Percentiles rank a stretch among this genome's conserved stretches.
These are phyloP conservation scores for Collybiopsis confluens DNA, from an alignment of 768 basidiomycete genomes.

Conservation along the genomic window DNA sequence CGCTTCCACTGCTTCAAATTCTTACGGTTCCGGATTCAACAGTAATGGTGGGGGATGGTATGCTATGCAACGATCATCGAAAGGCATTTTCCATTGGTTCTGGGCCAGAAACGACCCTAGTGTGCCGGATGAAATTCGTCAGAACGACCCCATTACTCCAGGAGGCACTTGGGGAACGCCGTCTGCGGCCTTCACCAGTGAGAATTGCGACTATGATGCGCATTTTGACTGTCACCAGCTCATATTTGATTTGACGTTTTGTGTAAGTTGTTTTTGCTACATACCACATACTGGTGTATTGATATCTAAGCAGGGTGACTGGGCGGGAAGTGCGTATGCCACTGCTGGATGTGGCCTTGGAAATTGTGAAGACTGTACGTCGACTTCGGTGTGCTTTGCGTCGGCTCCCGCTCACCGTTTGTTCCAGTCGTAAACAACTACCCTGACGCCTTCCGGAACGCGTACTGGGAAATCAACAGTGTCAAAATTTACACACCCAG, in stretches of 20 bases:
- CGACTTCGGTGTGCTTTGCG: neutral
- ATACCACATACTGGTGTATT: neutral
- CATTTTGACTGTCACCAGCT: constrained; percentile 52
- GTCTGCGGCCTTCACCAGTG: constrained; percentile 38
- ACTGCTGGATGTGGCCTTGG: constrained; percentile 34
- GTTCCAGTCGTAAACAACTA: constrained; percentile 52
- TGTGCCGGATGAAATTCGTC: constrained; percentile 40
- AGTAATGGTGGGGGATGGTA: constrained; percentile 55
- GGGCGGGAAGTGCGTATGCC: constrained; percentile 43
- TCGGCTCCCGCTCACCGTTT: no score
- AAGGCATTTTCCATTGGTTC: constrained; percentile 59
- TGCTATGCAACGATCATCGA: constrained; percentile 40
- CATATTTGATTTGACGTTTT: constrained; percentile 60
- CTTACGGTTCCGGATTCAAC: constrained; percentile 50
- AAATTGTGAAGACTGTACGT: constrained; percentile 46
- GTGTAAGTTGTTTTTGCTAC: constrained; percentile 33
- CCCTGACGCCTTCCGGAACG: constrained; percentile 52
- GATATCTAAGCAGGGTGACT: constrained; percentile 39
- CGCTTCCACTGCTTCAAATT: constrained; percentile 29
- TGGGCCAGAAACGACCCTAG: constrained; percentile 42
- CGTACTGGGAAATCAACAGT: constrained; percentile 69
- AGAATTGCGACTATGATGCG: constrained; percentile 45
- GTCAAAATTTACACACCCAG: constrained; percentile 46
- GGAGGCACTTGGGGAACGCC: constrained; percentile 40
- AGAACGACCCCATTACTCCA: constrained; percentile 8